These are phyloP conservation scores for Podila clonocystis DNA, from an alignment of 192 early-diverging fungal genomes.

Conservation along the genomic window DNA sequence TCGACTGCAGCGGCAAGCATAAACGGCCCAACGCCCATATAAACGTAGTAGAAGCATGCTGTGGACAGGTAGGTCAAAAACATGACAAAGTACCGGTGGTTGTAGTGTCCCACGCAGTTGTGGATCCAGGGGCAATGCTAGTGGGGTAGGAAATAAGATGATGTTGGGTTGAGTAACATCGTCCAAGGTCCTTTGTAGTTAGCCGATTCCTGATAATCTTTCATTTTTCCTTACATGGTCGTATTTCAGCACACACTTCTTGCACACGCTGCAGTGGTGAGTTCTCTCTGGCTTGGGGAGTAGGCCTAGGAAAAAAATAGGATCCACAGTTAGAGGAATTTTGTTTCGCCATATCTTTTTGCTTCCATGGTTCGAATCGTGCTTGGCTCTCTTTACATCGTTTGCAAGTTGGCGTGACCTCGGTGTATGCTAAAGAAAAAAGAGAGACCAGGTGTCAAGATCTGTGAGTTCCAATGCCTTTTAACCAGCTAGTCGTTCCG, in stretches of 20 bases:
- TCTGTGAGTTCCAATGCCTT: neutral
- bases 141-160: neutral
- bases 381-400: conserved; percentile 17
- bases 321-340: neutral
- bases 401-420: conserved; percentile 29
- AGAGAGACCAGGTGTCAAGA: neutral
- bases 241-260: conserved; percentile 78
- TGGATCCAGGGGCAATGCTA: conserved; percentile 83
- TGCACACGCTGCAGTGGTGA: conserved; percentile 84
- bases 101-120: conserved; percentile 81
- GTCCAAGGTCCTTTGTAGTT: neutral
- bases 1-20: conserved; percentile 54
- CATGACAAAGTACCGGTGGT: conserved; percentile 79
- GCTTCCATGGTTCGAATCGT: neutral
- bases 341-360: neutral
- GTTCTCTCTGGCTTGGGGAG: conserved; percentile 81
- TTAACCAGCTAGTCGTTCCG: neutral
- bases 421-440: conserved; percentile 34
- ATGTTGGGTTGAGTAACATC: neutral
- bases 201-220: too few species aligned
- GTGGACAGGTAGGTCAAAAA: conserved; percentile 70
- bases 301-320: conserved; percentile 50
- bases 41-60: conserved; percentile 58
- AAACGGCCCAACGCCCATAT: conserved; percentile 58
- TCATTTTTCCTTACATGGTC: conserved; percentile 64